A percentile compares a stretch with the other conserved stretches of the same genome.
Evolutionary conservation across 169 alveolate species (phyloP).

Genomic region (Plasmodium cynomolgi): DNA sequence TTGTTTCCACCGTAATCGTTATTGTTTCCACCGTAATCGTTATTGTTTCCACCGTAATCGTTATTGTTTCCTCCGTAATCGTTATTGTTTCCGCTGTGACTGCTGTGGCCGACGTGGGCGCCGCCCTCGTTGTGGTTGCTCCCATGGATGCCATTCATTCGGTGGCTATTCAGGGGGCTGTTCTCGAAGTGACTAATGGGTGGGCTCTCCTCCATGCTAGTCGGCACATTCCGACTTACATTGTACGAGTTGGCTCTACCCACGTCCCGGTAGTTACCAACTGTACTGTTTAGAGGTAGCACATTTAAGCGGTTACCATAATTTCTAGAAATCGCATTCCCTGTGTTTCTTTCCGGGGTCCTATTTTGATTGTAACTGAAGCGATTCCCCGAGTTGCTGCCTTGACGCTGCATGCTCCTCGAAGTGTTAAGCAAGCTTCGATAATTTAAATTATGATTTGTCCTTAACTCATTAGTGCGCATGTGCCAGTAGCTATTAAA

Average conservation of each 20-base stretch:
- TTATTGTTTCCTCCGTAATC: background rate
- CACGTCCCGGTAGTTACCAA: background rate
- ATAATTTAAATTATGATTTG: background rate
- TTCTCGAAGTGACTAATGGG: background rate
- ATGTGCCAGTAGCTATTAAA: conserved; percentile 48
- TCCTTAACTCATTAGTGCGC: background rate
- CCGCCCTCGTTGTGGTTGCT: background rate
- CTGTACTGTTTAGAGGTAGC: background rate
- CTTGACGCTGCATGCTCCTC: background rate
- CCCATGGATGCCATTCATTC: background rate
- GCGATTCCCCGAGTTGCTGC: background rate
- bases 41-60: background rate
- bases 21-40: background rate
- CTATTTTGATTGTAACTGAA: conserved; percentile 21
- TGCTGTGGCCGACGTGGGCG: background rate
- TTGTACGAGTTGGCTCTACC: background rate
- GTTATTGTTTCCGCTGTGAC: background rate
- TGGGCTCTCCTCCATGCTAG: background rate
- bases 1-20: background rate
- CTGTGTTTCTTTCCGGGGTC: conserved; percentile 18
- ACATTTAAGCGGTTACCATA: background rate
- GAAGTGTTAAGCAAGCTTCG: background rate
- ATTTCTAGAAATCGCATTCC: conserved; percentile 14
- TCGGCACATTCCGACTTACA: background rate
- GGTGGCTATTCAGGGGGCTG: conserved; percentile 18